Base-by-base conservation (phyloP, 106 monocot genomes). In the Phalaenopsis aphrodite region DNA sequence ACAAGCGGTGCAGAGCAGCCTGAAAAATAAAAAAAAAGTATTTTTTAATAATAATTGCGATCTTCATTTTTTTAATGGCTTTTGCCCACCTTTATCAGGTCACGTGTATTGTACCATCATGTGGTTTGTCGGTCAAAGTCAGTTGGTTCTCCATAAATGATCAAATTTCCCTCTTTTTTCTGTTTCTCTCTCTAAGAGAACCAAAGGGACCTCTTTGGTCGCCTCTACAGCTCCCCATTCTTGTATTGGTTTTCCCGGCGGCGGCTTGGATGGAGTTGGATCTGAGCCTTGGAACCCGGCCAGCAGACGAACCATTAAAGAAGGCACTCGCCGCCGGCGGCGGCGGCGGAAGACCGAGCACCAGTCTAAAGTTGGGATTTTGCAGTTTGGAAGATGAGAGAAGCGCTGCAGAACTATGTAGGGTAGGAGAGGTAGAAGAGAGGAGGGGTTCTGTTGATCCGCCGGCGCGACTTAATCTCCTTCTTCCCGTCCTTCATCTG, bases 401-500 rank as follows among this genome's bases (percentile, higher is more conserved):
- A 16, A 42, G 24, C 18, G 18, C 19, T 36, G 41, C 17, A 19
- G 72, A 41, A 42, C 72, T 45, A 43, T n/a, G 10, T 47, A 23
- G 17, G 69, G 82, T 41, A 19, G 8, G 57, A n/a, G 82, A 6
- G 77, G 47, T 5, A 58, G 9, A 21, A 18, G 75, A 48, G 56
- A 73, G 36, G 52, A 73, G 72, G 12, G 3, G 69, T 19, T 61
- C 83, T 19, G 80, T 49, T 66, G 78, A 68, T n/a, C 77, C 76
- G 9, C 83, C 86, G 49, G 76, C 82, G 42, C 86, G 80, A 55
- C 83, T 86, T 36, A 52, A 77, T 3, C 83, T 86, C 42, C 79
- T 83, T 12, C 86, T 82, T 30, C 64, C 56, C 6, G 41, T 6
- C 23, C 64, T 24, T 24, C 42, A 19, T 46, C 81, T 39, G 37